Base-by-base conservation (phyloP, 169 alveolate genomes). In the Cryptosporidium bovis region DNA sequence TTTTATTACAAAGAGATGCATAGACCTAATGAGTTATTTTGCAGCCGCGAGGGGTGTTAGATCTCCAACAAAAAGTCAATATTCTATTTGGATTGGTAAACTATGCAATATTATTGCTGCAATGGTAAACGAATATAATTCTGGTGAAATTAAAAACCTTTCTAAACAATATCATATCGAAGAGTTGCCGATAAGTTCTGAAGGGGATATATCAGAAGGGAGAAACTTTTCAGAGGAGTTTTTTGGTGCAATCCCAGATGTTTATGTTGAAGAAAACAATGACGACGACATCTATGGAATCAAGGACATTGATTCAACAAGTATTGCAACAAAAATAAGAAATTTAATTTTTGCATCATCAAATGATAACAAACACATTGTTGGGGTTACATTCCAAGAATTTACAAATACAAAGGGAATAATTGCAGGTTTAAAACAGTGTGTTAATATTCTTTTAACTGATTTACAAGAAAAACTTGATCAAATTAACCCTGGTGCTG, bases 11-110 rank as follows among this genome's bases (percentile, higher is more conserved):
- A 77, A 77, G 13, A 77, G 87, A 40, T 77, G 87, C 51, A 62
- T 62, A 31, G 87, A 77, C 64, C 64, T 77, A 36, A 77, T 77
- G 87, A 68, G 64, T 18, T 77, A 77, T 56, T 77, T 77, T 77
- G 87, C 87, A 3, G 66, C 64, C 7, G 87, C 87, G 29, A 77
- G 87, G 36, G 87, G 87, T 1, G 87, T 77, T 10, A 77, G 71
- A 77, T 77, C 69, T 7, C 71, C 87, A 15, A 77, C 69, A 40
- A 56, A 77, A 27, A 62, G 87, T 12, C 69, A 77, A n/a, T 77
- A 46, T 60, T 62, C 40, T 24, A 12, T 55, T 12, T 77, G 87
- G 87, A 46, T 77, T 60, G 87, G 87, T 6, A 44, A 44, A 16
- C 77, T 77, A 7, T 77, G 87, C 64, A 77, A 77, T 24, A 20